phyloP scores from a whole-genome alignment of 2,329 filamentous ascomycete genomes.

The Neonectria ditissima region DNA sequence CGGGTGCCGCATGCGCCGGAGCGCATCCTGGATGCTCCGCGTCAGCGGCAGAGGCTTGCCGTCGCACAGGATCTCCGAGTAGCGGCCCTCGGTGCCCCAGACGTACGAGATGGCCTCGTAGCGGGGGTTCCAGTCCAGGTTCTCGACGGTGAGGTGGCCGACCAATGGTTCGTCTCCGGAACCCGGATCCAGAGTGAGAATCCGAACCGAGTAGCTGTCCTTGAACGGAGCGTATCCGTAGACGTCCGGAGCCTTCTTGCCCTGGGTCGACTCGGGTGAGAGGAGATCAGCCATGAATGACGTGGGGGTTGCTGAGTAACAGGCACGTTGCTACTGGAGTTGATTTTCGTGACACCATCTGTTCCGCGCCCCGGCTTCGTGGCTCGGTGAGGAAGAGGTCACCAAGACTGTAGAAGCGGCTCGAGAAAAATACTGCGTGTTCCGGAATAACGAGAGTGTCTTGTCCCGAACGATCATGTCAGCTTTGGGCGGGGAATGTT shows the following conservation, averaged over 20 bases:
- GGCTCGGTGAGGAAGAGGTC: neutral
- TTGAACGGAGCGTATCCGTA: conserved; percentile 43
- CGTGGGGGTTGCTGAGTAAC: conserved; percentile 19
- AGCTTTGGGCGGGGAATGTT: neutral
- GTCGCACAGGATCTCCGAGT: conserved; percentile 40
- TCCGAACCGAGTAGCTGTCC: conserved; percentile 43
- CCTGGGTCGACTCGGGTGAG: conserved; percentile 4
- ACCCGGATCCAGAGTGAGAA: conserved; percentile 49
- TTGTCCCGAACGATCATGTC: conserved; percentile 21
- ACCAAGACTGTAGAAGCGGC: conserved; percentile 1
- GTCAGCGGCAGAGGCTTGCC: conserved; percentile 45
- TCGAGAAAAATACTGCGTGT: neutral
- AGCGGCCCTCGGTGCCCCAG: conserved; percentile 47
- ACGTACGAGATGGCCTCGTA: conserved; percentile 54
- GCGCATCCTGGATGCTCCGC: conserved; percentile 47
- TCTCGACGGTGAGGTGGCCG: conserved; percentile 43
- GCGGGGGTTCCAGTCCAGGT: conserved; percentile 36
- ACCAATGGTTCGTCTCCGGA: conserved; percentile 43
- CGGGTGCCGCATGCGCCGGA: conserved; percentile 45
- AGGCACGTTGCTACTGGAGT: conserved; percentile 4
- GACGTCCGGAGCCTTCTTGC: neutral
- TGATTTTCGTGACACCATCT: conserved; percentile 1
- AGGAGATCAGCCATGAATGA: conserved; percentile 34
- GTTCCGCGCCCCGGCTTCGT: neutral
- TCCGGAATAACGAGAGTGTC: conserved; percentile 12